Evolutionary conservation across 2,329 filamentous ascomycete genomes (phyloP).

Genomic region (Teratosphaeriaceae sp.): DNA sequence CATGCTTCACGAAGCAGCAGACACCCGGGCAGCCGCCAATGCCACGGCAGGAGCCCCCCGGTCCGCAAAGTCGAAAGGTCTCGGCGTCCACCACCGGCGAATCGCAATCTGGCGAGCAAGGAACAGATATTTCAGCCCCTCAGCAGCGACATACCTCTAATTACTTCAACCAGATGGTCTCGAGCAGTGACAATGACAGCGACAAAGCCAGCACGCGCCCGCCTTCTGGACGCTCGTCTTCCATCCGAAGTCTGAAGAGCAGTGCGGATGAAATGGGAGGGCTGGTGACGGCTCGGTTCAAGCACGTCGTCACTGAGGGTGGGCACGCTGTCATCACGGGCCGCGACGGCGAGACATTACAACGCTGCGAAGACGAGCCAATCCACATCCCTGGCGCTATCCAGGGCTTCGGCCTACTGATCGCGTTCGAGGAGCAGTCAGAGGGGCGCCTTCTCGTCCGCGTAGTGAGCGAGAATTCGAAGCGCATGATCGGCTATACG

Average conservation of each 20-base stretch:
- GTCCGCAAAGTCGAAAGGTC: background rate
- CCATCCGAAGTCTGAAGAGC: constrained; percentile 29
- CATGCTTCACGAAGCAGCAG: too few relatives aligned
- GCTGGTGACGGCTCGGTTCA: constrained; percentile 67
- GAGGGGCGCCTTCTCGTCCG: constrained; percentile 64
- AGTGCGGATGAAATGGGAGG: constrained; percentile 37
- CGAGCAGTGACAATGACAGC: background rate
- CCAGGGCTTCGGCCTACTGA: constrained; percentile 70
- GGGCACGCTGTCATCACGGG: constrained; percentile 82
- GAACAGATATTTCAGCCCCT: background rate
- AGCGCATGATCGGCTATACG: constrained; percentile 66
- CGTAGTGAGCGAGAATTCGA: constrained; percentile 75
- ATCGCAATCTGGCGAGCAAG: background rate
- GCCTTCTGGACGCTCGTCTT: constrained; percentile 23
- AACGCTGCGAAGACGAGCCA: constrained; percentile 84
- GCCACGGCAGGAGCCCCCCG: constrained; percentile 1
- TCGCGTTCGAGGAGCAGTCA: constrained; percentile 64
- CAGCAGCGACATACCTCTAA: background rate
- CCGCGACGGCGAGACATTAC: constrained; percentile 61
- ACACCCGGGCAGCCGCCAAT: background rate
- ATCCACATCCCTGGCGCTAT: constrained; percentile 80
- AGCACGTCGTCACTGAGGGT: constrained; percentile 66
- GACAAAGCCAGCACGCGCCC: constrained; percentile 20
- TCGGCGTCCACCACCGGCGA: constrained; percentile 9
- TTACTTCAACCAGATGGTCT: constrained; percentile 9